These are phyloP conservation scores for Colletotrichum sp. DNA, from an alignment of 2,329 filamentous ascomycete species.

Conservation along the genomic window DNA sequence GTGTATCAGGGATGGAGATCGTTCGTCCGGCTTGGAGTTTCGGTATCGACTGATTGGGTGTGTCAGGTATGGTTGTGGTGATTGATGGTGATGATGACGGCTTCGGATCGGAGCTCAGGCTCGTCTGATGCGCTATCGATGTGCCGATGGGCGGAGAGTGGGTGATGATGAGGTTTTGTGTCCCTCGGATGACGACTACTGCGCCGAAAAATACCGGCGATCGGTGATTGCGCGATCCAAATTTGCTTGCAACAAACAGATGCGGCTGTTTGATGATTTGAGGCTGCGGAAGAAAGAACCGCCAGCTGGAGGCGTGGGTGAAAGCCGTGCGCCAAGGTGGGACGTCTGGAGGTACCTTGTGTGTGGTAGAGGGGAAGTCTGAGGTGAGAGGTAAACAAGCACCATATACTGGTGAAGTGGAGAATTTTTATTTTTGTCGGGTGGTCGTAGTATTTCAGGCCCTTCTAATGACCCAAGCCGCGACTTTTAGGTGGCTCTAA, in stretches of 20 bases:
- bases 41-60: neutral
- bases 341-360: neutral
- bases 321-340: slow-evolving; percentile 5
- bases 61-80: neutral
- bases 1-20: neutral
- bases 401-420: neutral
- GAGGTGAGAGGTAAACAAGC: neutral
- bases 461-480: neutral
- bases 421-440: neutral
- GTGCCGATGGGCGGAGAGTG: neutral
- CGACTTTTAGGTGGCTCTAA: neutral
- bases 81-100: neutral
- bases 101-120: neutral
- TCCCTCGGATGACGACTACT: slow-evolving; percentile 4
- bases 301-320: neutral
- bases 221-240: slow-evolving; percentile 10
- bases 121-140: neutral
- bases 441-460: no score
- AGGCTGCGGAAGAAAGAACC: slow-evolving; percentile 20
- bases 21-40: neutral
- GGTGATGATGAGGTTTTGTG: neutral
- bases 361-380: neutral
- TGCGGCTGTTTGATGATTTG: slow-evolving; percentile 21
- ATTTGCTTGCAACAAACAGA: slow-evolving; percentile 2
- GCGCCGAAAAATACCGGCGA: slow-evolving; percentile 1